Evolutionary conservation across 352 stramenopile genomes (phyloP).

Genomic region (Pythium pyrilobum): DNA sequence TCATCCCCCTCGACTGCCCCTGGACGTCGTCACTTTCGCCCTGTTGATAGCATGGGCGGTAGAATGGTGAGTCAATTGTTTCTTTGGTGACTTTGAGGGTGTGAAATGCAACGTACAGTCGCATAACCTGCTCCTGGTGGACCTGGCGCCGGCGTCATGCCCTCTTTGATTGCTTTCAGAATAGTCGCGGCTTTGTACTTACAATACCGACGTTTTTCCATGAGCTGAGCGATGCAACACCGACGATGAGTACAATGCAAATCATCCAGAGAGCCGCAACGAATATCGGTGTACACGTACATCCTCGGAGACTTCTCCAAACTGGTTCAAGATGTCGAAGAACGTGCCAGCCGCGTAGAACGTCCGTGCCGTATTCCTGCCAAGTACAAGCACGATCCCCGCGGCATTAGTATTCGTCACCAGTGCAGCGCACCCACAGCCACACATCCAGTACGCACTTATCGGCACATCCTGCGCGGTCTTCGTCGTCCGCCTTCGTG

Average conservation of each 20-base stretch:
- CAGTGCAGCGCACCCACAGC: not conserved
- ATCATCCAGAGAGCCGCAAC: not conserved
- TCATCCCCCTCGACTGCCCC: too few species aligned
- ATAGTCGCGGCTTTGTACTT: conserved; percentile 96
- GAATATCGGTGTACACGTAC: conserved; percentile 26
- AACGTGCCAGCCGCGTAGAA: conserved; percentile 96
- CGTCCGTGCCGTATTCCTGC: conserved; percentile 88
- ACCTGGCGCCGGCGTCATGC: conserved; percentile 72
- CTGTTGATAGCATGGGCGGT: not conserved
- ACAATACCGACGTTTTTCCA: conserved; percentile 90
- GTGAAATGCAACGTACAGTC: conserved; percentile 14
- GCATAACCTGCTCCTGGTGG: conserved; percentile 35
- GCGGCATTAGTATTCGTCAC: not conserved
- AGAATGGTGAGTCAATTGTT: not conserved
- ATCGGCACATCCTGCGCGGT: conserved; percentile 83
- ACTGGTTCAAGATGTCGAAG: conserved; percentile 96
- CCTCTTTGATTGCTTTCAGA: conserved; percentile 94
- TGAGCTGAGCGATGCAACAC: conserved; percentile 34
- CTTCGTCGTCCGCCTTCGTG: conserved; percentile 91
- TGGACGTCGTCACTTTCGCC: not conserved
- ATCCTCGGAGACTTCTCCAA: conserved; percentile 82
- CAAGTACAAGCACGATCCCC: not conserved
- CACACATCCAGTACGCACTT: conserved; percentile 50
- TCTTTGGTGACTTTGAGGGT: too few species aligned
- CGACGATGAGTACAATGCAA: not conserved